These are phyloP conservation scores for Dioscorea alata DNA, from an alignment of 106 monocot genomes.

Conservation along the genomic window DNA sequence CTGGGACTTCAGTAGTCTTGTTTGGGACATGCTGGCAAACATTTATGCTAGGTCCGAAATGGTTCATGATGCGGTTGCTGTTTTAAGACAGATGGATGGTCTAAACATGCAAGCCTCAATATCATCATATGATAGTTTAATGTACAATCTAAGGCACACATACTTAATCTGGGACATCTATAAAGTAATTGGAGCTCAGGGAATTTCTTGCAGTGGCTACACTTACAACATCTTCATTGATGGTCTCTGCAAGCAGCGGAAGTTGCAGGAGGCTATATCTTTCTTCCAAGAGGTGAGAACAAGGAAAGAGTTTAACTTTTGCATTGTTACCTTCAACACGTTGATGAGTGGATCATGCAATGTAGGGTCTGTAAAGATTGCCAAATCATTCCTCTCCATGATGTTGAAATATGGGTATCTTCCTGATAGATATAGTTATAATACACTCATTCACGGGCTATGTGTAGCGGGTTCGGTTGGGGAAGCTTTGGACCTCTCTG, in stretches of 20 bases:
- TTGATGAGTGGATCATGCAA: slow-evolving; percentile 52
- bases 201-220: slow-evolving; percentile 26
- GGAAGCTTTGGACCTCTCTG: slow-evolving; percentile 50
- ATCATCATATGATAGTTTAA: slow-evolving; percentile 46
- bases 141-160: slow-evolving; percentile 29
- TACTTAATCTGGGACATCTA: slow-evolving; percentile 29
- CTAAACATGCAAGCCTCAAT: slow-evolving; percentile 44
- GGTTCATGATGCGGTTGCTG: slow-evolving; percentile 53
- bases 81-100: slow-evolving; percentile 52
- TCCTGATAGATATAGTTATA: slow-evolving; percentile 55
- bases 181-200: slow-evolving; percentile 27
- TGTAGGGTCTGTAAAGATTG: slow-evolving; percentile 22
- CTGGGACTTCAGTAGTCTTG: slow-evolving; percentile 16
- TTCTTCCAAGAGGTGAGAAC: slow-evolving; percentile 45
- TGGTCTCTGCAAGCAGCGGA: slow-evolving; percentile 56
- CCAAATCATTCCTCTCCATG: slow-evolving; percentile 46
- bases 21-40: slow-evolving; percentile 68
- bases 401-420: slow-evolving; percentile 51
- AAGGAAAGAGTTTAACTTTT: slow-evolving; percentile 26
- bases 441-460: slow-evolving; percentile 53
- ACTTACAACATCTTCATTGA: slow-evolving; percentile 36
- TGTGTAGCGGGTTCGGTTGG: slow-evolving; percentile 35
- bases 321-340: slow-evolving; percentile 36
- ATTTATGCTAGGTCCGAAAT: slow-evolving; percentile 39
- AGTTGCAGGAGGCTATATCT: slow-evolving; percentile 38